Conservation (phyloP, 331 rosid species). For the Telfairia occidentalis region DNA sequence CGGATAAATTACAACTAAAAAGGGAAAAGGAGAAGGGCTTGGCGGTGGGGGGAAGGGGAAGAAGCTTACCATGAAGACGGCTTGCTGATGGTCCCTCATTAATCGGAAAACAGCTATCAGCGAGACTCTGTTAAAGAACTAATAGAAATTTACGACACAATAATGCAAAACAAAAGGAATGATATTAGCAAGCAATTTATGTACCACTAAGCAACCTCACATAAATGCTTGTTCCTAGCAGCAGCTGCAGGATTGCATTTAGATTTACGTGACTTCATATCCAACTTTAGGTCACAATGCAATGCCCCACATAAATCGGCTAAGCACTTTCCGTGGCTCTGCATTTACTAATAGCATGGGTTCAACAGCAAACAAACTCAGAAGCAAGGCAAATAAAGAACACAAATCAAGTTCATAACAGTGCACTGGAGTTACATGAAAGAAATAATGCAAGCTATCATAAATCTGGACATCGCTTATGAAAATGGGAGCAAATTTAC, state of each 20-base stretch:
- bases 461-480: background rate
- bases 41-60: background rate
- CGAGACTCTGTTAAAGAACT: slow-evolving; percentile 46
- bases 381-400: background rate
- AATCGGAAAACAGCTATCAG: slow-evolving; percentile 59
- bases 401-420: background rate
- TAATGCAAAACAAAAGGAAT: background rate
- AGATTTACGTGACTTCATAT: slow-evolving; percentile 42
- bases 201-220: slow-evolving; percentile 63
- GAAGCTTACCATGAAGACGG: slow-evolving; percentile 62
- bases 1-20: background rate
- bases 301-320: slow-evolving; percentile 86
- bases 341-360: slow-evolving; percentile 20
- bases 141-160: slow-evolving; percentile 5
- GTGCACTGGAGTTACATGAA: background rate
- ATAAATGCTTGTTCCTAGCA: slow-evolving; percentile 66
- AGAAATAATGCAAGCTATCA: background rate
- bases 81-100: slow-evolving; percentile 56
- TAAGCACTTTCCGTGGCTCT: slow-evolving; percentile 68
- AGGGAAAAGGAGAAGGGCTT: background rate
- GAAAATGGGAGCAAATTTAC: background rate
- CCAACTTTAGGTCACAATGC: slow-evolving; percentile 56
- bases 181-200: slow-evolving; percentile 6
- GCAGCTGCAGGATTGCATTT: slow-evolving; percentile 73
- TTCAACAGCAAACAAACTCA: background rate